Evolutionary conservation across 805 yeast species (phyloP), one percentile per base, ranked within the genome.

Genomic region (Cyberlindnera meyerae): DNA sequence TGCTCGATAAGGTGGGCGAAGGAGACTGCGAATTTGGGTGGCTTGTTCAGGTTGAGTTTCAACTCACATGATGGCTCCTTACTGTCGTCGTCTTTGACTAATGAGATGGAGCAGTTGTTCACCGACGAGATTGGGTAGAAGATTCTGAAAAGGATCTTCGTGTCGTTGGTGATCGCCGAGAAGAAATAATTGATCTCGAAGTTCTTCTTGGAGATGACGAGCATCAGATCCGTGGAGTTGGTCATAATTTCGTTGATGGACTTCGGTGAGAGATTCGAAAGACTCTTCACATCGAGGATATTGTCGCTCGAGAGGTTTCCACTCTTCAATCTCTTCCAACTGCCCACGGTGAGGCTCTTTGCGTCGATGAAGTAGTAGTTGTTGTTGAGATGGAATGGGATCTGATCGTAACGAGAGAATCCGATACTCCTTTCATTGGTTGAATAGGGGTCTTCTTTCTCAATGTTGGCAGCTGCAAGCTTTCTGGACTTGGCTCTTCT

Each of bases 21-120:
- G 50, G 79, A 80, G 1, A 84, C 93, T 1, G 89, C 85, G 60
- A 84, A 84, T 51, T 77, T 79, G 5, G 94, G 94, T 27, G 84
- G 73, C 39, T 77, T 73, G 15, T 72, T 61, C 37, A 77, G 60
- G 37, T 62, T 67, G 24, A 74, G 54, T 47, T 75, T 66, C 41
- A 75, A 59, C 47, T 79, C 83, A 47, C 67, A 60, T 8, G 58
- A 49, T 20, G 43, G 41, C 29, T 52, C 36, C 28, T 40, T 29
- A 34, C 50, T 55, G 18, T 54, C 61, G 12, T 53, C 58, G 26
- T 59, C 61, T 2, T 63, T 60, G 61, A 36, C 38, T 29, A 38
- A 24, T 5, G 44, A 38, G 18, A 82, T 60, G 2, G 83, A 74
- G 49, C 84, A 75, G 32, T 74, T 71, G 13, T 69, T 57, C 6